Evolutionary conservation across 768 basidiomycete species (phyloP).

Genomic region (Daedalea quercina): DNA sequence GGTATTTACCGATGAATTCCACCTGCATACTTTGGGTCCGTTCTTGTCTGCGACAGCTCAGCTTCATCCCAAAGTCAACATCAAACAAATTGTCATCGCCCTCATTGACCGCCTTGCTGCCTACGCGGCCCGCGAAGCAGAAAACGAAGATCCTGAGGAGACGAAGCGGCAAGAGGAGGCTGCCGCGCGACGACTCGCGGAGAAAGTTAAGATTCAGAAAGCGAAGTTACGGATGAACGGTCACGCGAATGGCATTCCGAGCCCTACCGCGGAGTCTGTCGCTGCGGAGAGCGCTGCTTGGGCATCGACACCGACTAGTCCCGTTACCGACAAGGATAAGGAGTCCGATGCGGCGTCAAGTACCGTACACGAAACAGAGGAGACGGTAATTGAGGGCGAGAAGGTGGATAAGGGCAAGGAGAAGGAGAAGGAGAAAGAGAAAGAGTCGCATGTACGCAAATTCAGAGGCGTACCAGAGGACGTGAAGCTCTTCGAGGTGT

Average conservation of each 20-base stretch:
- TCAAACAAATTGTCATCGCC: conserved; percentile 97
- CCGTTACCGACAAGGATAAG: conserved; percentile 13
- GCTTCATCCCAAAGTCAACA: conserved; percentile 96
- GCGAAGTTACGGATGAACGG: conserved; percentile 51
- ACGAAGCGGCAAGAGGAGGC: conserved; percentile 91
- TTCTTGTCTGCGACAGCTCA: conserved; percentile 96
- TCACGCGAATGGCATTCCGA: conserved; percentile 7
- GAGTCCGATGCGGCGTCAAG: conserved; percentile 8
- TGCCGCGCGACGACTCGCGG: conserved; percentile 80
- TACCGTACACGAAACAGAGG: conserved; percentile 11
- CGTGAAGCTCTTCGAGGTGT: conserved; percentile 95
- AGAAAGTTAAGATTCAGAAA: conserved; percentile 75
- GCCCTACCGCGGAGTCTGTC: conserved; percentile 13
- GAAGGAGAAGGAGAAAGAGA: conserved; percentile 39
- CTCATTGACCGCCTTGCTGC: conserved; percentile 94
- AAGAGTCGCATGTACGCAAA: conserved; percentile 50
- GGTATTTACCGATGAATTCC: conserved; percentile 99
- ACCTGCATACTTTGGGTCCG: conserved; percentile 90
- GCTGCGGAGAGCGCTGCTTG: conserved; percentile 17
- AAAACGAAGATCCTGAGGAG: conserved; percentile 93
- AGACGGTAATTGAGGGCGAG: conserved; percentile 20
- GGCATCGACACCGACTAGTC: conserved; percentile 24
- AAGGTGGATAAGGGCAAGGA: conserved; percentile 50
- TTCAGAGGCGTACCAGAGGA: conserved; percentile 95
- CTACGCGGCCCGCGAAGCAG: conserved; percentile 95